Evolutionary conservation across 805 yeast genomes (phyloP).

Genomic region (Barnettozyma botsteinii): DNA sequence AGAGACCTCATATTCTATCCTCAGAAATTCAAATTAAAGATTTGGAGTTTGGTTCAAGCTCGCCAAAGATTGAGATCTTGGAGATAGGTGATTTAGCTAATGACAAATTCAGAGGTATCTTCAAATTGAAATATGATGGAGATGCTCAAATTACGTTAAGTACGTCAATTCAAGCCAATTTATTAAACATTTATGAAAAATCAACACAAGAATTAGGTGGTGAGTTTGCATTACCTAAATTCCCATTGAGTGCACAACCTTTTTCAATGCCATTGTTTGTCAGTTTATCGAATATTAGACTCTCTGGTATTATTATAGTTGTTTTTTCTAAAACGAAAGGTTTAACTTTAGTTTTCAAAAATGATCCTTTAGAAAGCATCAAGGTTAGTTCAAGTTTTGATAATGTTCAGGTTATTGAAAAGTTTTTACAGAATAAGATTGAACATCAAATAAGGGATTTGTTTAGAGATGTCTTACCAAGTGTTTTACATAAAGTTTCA

Average conservation of each 20-base stretch:
- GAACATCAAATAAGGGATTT: conserved; percentile 74
- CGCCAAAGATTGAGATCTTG: conserved; percentile 71
- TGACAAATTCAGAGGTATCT: conserved; percentile 76
- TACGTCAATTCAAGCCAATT: conserved; percentile 81
- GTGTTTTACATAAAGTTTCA: conserved; percentile 69
- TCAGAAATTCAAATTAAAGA: conserved; percentile 64
- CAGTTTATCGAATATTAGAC: conserved; percentile 61
- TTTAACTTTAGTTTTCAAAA: conserved; percentile 77
- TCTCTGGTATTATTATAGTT: conserved; percentile 77
- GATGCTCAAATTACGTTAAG: conserved; percentile 70
- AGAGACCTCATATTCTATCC: conserved; percentile 63
- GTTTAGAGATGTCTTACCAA: conserved; percentile 80
- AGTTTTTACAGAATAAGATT: conserved; percentile 74
- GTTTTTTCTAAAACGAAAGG: conserved; percentile 82
- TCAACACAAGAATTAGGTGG: conserved; percentile 28
- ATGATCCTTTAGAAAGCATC: conserved; percentile 82
- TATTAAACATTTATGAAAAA: conserved; percentile 56
- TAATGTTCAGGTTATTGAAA: conserved; percentile 76
- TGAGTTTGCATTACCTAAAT: conserved; percentile 59
- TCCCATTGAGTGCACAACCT: conserved; percentile 57
- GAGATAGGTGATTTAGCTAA: conserved; percentile 78
- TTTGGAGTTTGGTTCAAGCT: conserved; percentile 63
- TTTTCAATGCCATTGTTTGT: conserved; percentile 76
- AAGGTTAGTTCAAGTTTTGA: conserved; percentile 85
- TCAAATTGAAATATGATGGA: conserved; percentile 70